These are phyloP conservation scores for Cetraspora pellucida DNA, from an alignment of 192 early-diverging fungal genomes.

Conservation along the genomic window DNA sequence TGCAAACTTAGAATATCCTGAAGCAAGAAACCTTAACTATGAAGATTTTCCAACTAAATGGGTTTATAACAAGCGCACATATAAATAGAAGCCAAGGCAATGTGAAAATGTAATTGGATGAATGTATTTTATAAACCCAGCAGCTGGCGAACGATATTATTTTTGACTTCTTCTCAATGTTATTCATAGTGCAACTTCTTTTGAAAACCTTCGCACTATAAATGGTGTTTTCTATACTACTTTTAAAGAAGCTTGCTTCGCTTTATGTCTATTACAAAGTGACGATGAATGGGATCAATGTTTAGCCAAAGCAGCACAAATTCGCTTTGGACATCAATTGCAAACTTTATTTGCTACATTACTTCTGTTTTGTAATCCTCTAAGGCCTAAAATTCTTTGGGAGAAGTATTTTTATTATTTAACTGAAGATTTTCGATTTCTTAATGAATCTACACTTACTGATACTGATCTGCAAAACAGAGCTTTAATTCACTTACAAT, in stretches of 20 bases:
- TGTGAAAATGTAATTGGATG: slow-evolving; percentile 30
- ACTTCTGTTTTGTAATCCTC: slow-evolving; percentile 5
- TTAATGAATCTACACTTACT: background rate
- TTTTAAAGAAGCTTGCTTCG: slow-evolving; percentile 37
- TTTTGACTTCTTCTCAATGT: slow-evolving; percentile 30
- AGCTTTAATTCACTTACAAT: slow-evolving; percentile 9
- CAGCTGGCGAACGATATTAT: slow-evolving; percentile 39
- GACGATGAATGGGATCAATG: slow-evolving; percentile 36
- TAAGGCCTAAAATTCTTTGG: slow-evolving; percentile 1
- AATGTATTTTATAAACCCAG: slow-evolving; percentile 28
- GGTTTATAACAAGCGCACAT: slow-evolving; percentile 14
- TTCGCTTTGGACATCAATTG: slow-evolving; percentile 26
- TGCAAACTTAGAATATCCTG: slow-evolving; percentile 6
- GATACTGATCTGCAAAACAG: slow-evolving; percentile 10
- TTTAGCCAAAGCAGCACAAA: slow-evolving; percentile 28
- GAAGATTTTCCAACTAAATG: slow-evolving; percentile 29
- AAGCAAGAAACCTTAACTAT: slow-evolving; percentile 15
- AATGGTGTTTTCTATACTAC: slow-evolving; percentile 8
- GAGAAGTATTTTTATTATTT: background rate
- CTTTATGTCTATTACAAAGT: slow-evolving; percentile 35
- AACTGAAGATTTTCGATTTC: slow-evolving; percentile 31
- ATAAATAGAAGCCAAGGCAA: slow-evolving; percentile 19
- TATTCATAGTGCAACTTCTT: slow-evolving; percentile 28
- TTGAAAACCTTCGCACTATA: slow-evolving; percentile 34
- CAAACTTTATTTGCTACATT: slow-evolving; percentile 31